phyloP scores from a whole-genome alignment of 2,329 filamentous ascomycete genomes.

The Colletotrichum abscissum region DNA sequence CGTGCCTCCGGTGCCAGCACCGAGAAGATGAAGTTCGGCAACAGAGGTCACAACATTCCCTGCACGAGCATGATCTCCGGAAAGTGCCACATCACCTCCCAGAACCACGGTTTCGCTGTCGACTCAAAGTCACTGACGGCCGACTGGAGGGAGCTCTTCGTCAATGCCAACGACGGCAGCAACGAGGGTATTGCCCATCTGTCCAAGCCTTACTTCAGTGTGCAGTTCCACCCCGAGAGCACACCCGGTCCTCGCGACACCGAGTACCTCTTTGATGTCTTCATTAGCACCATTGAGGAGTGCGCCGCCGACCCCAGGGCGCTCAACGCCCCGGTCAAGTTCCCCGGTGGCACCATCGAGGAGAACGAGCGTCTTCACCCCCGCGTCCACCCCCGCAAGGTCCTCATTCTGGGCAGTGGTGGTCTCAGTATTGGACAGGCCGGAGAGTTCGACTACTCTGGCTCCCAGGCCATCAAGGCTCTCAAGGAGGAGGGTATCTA shows the following conservation, averaged over 20 bases:
- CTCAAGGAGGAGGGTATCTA: constrained; percentile 98
- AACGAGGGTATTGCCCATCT: constrained; percentile 97
- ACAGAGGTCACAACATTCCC: constrained; percentile 97
- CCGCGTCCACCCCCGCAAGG: constrained; percentile 89
- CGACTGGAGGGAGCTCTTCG: constrained; percentile 93
- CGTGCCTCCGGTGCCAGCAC: constrained; percentile 88
- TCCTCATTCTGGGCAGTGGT: constrained; percentile 92
- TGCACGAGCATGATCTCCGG: constrained; percentile 96
- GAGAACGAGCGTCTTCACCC: constrained; percentile 84
- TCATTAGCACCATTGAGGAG: constrained; percentile 84
- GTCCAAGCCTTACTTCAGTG: constrained; percentile 92
- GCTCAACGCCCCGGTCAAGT: constrained; percentile 80
- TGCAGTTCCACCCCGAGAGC: constrained; percentile 99
- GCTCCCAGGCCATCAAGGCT: constrained; percentile 98
- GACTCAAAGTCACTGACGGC: constrained; percentile 79
- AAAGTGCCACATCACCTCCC: constrained; percentile 98
- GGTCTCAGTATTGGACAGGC: constrained; percentile 98
- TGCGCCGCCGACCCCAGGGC: constrained; percentile 75
- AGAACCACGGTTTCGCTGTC: constrained; percentile 97
- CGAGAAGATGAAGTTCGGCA: constrained; percentile 98
- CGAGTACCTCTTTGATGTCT: constrained; percentile 96
- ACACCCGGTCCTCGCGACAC: constrained; percentile 95
- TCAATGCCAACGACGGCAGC: constrained; percentile 97
- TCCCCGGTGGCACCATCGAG: constrained; percentile 85
- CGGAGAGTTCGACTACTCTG: constrained; percentile 98